phyloP scores from a whole-genome alignment of 2,329 filamentous ascomycete genomes.

The Colletotrichum lentis region DNA sequence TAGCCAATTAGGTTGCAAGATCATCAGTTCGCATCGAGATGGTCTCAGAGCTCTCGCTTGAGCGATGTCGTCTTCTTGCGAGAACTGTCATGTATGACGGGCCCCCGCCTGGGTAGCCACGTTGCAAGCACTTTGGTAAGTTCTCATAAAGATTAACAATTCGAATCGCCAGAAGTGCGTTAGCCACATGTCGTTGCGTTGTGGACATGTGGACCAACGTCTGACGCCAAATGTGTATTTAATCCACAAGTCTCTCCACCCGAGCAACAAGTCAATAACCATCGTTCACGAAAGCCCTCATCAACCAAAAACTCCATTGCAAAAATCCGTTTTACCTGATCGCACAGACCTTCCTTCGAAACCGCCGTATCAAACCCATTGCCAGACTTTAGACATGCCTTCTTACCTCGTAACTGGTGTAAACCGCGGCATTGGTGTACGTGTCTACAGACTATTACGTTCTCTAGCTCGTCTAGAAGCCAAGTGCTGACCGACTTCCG shows the following conservation, averaged over 20 bases:
- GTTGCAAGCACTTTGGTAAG: too few relatives aligned
- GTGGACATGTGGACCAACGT: too few relatives aligned
- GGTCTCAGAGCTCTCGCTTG: background rate
- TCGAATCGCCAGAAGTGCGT: too few relatives aligned
- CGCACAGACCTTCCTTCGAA: background rate
- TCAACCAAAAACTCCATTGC: background rate
- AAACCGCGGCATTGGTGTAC: constrained; percentile 16
- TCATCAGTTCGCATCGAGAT: background rate
- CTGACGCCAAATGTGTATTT: background rate
- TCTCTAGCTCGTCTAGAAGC: too few relatives aligned
- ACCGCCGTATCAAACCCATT: too few relatives aligned
- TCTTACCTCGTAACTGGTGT: constrained; percentile 17
- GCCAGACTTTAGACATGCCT: background rate
- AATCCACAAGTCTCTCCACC: background rate
- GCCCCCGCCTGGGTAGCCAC: background rate
- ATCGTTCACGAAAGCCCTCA: background rate
- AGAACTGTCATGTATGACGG: background rate
- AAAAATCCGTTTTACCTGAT: too few relatives aligned
- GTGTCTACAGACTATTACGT: background rate
- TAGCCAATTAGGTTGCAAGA: background rate
- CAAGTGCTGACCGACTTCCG: background rate
- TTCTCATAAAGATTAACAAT: background rate
- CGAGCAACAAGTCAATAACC: too few relatives aligned
- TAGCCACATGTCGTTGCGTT: background rate
- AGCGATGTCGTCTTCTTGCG: background rate